Percentiles rank a stretch among this genome's conserved stretches.
Evolutionary conservation across 2,329 filamentous ascomycete species (phyloP).

Genomic region (Hymenoscyphus repandus): DNA sequence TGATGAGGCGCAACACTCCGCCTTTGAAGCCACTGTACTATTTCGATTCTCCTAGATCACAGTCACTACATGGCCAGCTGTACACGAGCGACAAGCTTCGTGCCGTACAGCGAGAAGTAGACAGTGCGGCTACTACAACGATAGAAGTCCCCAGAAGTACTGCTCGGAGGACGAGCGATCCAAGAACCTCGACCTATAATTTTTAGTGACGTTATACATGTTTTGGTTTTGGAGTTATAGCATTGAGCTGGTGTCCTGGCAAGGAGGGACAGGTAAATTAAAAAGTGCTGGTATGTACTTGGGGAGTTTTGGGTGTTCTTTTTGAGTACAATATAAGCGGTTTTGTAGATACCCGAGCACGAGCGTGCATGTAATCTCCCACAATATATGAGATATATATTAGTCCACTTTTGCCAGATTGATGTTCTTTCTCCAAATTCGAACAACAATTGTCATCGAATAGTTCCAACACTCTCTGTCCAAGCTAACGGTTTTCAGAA

Average conservation of each 20-base stretch:
- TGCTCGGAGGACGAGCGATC: background rate
- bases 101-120: background rate
- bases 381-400: too few species aligned
- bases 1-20: conserved; percentile 35
- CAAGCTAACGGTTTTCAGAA: too few species aligned
- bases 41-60: conserved; percentile 31
- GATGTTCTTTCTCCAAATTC: too few species aligned
- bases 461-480: too few species aligned
- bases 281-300: too few species aligned
- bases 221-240: background rate
- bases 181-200: background rate
- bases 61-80: conserved; percentile 16
- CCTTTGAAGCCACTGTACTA: conserved; percentile 45
- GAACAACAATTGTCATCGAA: too few species aligned
- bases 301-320: too few species aligned
- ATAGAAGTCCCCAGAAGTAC: background rate
- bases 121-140: background rate
- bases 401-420: too few species aligned
- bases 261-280: too few species aligned
- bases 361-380: too few species aligned
- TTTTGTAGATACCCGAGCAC: too few species aligned
- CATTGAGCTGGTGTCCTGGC: background rate
- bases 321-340: too few species aligned
- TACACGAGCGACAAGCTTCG: conserved; percentile 3
- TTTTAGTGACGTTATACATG: background rate